Base-by-base conservation (phyloP, 768 basidiomycete genomes). In the Boletellus ananiceps region DNA sequence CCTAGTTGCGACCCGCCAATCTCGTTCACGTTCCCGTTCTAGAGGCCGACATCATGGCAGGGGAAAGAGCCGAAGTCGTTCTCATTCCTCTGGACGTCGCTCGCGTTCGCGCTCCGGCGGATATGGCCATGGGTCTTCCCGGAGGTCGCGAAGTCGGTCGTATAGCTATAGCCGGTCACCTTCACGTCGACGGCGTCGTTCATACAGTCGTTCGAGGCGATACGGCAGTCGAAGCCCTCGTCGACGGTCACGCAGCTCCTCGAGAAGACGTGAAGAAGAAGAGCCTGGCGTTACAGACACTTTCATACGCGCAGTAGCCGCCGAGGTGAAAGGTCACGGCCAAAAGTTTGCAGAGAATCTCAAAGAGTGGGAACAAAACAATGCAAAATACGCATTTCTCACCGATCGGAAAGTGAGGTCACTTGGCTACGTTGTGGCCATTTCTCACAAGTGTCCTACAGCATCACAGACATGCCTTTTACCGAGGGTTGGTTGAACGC, bases 251-350 rank as follows among this genome's bases (percentile, higher is more conserved):
- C 67, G 61, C 19, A 69, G 63, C 36, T 47, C 50, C 16, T 61
- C 61, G 25, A 65, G 64, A 33, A 60, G 59, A 48, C 69, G 59
- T 29, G 81, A 80, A 38, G 85, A 85, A 21, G 83, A 79, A 3
- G 66, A 67, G 21, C 37, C 68, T 45, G 76, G 79, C 15, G 85
- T 91, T 14, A 88, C 88, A 5, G 88, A 93, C 48, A 80, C 79
- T 12, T 95, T 97, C 58, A 85, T 99, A 51, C 78, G 83, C 40
- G 88, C 87, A 13, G 92, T 96, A 5, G 92, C 93, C 16, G 79
- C 79, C 3, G 87, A 92, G 66, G 83, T 96, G 11, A 83, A 82
- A 59, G 84, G 87, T 1, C 88, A 93, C 63, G 93, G 86, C 29
- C 63, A 71, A 5, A 79, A 81, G 45, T 95, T 89, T 57, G 92